Percentiles rank a stretch among this genome's conserved stretches.
Conservation (phyloP, 371 early-diverging fungal species). For the Saksenaea oblongispora region DNA sequence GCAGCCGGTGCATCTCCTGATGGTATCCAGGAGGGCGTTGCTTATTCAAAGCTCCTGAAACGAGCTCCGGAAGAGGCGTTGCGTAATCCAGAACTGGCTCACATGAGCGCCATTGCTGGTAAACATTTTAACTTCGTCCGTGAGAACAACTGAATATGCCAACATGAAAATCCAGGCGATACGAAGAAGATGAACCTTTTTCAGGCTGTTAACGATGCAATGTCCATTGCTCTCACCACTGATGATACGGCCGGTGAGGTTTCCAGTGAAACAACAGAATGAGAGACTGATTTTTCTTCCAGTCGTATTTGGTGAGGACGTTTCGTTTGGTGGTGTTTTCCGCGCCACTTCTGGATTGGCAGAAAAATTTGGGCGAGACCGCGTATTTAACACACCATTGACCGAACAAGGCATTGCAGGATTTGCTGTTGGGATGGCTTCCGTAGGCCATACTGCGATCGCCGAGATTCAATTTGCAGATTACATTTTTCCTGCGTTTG, state of each 20-base stretch:
- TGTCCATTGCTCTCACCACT: constrained; percentile 84
- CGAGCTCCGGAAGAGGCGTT: constrained; percentile 71
- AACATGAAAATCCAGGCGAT: constrained; percentile 46
- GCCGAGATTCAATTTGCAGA: constrained; percentile 99
- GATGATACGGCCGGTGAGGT: constrained; percentile 83
- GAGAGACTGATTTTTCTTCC: background rate
- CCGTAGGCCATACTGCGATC: constrained; percentile 95
- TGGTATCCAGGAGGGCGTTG: constrained; percentile 82
- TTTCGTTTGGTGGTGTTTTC: constrained; percentile 97
- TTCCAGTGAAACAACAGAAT: background rate
- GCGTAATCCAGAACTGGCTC: constrained; percentile 74
- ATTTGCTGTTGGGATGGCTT: constrained; percentile 97
- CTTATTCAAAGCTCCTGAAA: constrained; percentile 72
- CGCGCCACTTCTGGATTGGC: constrained; percentile 92
- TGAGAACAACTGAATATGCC: background rate
- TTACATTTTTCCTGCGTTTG: constrained; percentile 97
- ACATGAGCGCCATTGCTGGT: constrained; percentile 60
- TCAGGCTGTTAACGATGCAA: constrained; percentile 94
- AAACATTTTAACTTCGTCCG: constrained; percentile 8
- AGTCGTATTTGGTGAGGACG: constrained; percentile 98
- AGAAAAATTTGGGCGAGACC: constrained; percentile 87
- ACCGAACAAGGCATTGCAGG: constrained; percentile 97
- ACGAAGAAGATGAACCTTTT: constrained; percentile 93
- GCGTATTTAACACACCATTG: constrained; percentile 97
- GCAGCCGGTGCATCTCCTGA: constrained; percentile 64